A percentile compares a stretch with the other conserved stretches of the same genome.
phyloP scores from a whole-genome alignment of 257 asterid species.

The Prunella vulgaris region DNA sequence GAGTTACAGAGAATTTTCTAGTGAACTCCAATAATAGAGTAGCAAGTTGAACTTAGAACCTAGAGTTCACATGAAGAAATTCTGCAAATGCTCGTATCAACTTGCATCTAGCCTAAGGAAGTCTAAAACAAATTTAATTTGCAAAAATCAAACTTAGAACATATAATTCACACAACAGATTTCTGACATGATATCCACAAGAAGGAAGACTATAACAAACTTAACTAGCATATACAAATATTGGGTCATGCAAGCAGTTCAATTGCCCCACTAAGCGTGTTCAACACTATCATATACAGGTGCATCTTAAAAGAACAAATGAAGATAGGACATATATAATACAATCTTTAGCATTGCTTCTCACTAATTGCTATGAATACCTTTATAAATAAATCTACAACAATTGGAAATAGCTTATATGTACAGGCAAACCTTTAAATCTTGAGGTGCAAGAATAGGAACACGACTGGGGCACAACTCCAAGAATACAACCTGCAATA shows the following conservation, averaged over 20 bases:
- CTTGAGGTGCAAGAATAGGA: constrained; percentile 62
- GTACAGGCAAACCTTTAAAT: constrained; percentile 51
- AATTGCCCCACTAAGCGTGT: background rate
- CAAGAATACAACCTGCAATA: constrained; percentile 71
- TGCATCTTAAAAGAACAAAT: constrained; percentile 1
- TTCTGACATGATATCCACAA: background rate
- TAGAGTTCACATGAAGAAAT: background rate
- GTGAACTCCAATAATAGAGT: background rate
- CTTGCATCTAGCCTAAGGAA: background rate
- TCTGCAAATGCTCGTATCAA: background rate
- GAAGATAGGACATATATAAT: background rate
- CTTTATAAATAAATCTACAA: background rate
- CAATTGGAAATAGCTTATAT: background rate
- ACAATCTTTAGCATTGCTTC: background rate
- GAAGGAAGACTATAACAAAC: background rate
- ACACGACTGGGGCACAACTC: constrained; percentile 84
- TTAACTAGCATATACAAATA: background rate
- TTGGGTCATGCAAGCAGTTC: constrained; percentile 14
- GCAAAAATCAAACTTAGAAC: background rate
- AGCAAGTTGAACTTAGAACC: constrained; percentile 8
- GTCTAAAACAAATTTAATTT: background rate
- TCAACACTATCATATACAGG: background rate
- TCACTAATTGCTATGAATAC: background rate
- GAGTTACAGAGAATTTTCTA: background rate
- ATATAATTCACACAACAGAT: background rate